phyloP scores from a whole-genome alignment of 2,329 filamentous ascomycete genomes.

The Cyphellophora europaea region DNA sequence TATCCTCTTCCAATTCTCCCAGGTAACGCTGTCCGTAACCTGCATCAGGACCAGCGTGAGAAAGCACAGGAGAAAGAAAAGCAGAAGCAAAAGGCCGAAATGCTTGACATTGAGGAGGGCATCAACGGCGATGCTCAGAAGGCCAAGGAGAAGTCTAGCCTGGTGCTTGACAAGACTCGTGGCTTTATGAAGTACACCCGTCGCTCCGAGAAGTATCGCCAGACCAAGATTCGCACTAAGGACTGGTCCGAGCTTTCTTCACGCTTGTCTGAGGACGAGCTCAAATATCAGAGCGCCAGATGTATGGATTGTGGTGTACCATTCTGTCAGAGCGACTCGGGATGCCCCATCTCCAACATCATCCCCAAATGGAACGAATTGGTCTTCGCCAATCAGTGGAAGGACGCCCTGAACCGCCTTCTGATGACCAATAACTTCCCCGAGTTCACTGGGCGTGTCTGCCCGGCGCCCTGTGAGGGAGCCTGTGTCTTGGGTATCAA shows the following conservation, averaged over 20 bases:
- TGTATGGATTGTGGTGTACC: conserved; percentile 99
- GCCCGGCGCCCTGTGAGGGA: conserved; percentile 91
- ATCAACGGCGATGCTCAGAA: conserved; percentile 65
- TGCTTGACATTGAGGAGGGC: conserved; percentile 85
- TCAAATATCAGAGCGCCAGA: conserved; percentile 91
- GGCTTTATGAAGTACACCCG: conserved; percentile 98
- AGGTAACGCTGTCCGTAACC: conserved; percentile 48
- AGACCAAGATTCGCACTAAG: conserved; percentile 70
- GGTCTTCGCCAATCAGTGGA: conserved; percentile 69
- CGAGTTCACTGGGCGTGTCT: conserved; percentile 94
- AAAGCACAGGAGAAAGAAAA: conserved; percentile 51
- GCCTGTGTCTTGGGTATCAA: conserved; percentile 95
- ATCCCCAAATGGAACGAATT: conserved; percentile 96
- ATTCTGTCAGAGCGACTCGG: conserved; percentile 93
- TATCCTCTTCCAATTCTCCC: conserved; percentile 72
- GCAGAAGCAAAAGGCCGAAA: conserved; percentile 59
- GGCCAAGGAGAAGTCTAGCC: conserved; percentile 80
- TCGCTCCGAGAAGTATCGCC: conserved; percentile 86
- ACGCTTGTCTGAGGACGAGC: conserved; percentile 83
- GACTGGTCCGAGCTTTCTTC: conserved; percentile 89
- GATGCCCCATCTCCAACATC: conserved; percentile 93
- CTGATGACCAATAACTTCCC: conserved; percentile 98
- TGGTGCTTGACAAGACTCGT: conserved; percentile 93
- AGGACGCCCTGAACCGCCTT: conserved; percentile 80
- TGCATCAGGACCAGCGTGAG: conserved; percentile 46